phyloP scores from a whole-genome alignment of 1,284 basidiomycete genomes.

The Ceratobasidium sp. region DNA sequence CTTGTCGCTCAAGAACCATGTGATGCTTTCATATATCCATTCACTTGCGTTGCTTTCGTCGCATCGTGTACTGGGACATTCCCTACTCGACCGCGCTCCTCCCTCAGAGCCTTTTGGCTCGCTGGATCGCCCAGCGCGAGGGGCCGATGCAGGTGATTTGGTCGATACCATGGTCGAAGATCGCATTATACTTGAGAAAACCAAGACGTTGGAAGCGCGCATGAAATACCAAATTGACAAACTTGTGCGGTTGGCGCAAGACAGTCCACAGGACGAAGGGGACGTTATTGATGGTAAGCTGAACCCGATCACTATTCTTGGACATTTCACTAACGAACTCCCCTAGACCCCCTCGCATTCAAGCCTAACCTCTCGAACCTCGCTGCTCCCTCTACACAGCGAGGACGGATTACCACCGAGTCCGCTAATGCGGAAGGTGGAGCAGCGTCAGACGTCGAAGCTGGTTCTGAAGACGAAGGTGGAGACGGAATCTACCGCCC shows the following conservation, averaged over 20 bases:
- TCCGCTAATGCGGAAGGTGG: conserved; percentile 51
- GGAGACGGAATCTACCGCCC: conserved; percentile 80
- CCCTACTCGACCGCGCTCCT: conserved; percentile 60
- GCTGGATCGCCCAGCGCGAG: conserved; percentile 60
- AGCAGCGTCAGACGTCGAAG: conserved; percentile 41
- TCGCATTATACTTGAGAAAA: conserved; percentile 77
- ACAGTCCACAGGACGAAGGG: conserved; percentile 61
- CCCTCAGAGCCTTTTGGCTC: conserved; percentile 61
- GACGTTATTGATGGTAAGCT: conserved; percentile 66
- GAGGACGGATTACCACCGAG: conserved; percentile 44
- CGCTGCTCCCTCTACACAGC: conserved; percentile 49
- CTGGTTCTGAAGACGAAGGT: conserved; percentile 47
- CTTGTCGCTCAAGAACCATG: conserved; percentile 84
- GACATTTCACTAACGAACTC: background rate
- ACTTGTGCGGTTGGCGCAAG: conserved; percentile 73
- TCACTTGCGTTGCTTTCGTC: conserved; percentile 79
- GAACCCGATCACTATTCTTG: conserved; percentile 42
- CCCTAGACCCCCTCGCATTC: conserved; percentile 52
- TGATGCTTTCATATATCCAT: conserved; percentile 86
- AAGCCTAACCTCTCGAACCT: conserved; percentile 65
- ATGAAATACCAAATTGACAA: conserved; percentile 97
- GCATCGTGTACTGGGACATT: conserved; percentile 68
- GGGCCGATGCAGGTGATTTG: conserved; percentile 64
- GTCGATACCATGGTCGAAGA: conserved; percentile 76
- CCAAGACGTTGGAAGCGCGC: conserved; percentile 77